Base-by-base conservation (phyloP, 2,329 filamentous ascomycete genomes). In the Remersonia thermophila region DNA sequence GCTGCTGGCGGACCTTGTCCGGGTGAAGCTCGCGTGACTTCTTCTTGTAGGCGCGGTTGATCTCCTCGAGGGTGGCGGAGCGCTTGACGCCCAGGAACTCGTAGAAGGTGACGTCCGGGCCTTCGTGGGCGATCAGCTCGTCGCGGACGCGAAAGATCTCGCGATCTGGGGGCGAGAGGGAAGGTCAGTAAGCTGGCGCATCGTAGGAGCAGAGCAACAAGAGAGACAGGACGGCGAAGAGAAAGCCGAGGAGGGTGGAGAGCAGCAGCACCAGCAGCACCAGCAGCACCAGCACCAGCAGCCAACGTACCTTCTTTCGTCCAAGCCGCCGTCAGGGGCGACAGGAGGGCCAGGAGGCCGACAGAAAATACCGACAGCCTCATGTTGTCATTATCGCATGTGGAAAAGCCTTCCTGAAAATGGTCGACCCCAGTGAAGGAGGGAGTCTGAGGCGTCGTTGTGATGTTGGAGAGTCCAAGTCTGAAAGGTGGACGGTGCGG, bases 111-210 rank as follows among this genome's bases (percentile, higher is more conserved):
- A 84, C 71, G 44, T 83, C 79, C 35, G 67, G 53, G 39, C 91
- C 86, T 58, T 95, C 83, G 46, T 77, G 66, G 30, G 74, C 62
- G 42, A 73, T 65, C 38, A 98, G 73, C 57, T 96, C 91, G 63
- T 95, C 86, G 54, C 80, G 80, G 44, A 98, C 71, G 51, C 86
- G 83, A 67, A 98, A 98, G 65, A 98, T 96, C 63, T 98, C 91
- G 56, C 93, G 85, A 62, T 98, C 91, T 93, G 52, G 14, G 4
- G 15, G 9, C 5, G 18, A 12, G 23, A 18, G 8, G 11, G 10
- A 9, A 14, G 8, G 35, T 39, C 13, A 41, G 36, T 26, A 28
- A 13, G 3, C n/a, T 17, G 8, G 27, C 5, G 20, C 20, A 6
- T 23, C 9, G 5, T 9, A 23, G 9, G 5, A 9, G 7, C 11